Percentiles rank a stretch among this genome's conserved stretches.
Conservation (phyloP, 257 asterid species). For the Henckelia pumila region DNA sequence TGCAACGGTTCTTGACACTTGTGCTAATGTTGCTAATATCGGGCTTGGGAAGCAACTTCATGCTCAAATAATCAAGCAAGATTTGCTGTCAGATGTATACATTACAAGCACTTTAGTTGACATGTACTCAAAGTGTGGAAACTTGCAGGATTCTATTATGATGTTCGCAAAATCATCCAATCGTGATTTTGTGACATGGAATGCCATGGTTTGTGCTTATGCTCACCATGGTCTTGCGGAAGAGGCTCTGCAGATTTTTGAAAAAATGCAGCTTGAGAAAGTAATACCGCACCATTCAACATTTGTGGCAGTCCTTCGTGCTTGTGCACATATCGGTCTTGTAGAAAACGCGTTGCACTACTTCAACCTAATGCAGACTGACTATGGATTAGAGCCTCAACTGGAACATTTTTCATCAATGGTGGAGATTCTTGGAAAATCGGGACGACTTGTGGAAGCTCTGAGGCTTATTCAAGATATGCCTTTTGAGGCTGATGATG, state of each 20-base stretch:
- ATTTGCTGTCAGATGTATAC: constrained; percentile 65
- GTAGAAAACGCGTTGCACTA: constrained; percentile 58
- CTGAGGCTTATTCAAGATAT: constrained; percentile 68
- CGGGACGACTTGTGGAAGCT: constrained; percentile 55
- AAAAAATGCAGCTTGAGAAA: constrained; percentile 50
- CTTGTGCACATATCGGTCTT: constrained; percentile 81
- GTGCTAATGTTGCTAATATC: constrained; percentile 78
- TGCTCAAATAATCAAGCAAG: constrained; percentile 83
- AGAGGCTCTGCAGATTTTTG: constrained; percentile 59
- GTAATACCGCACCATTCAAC: constrained; percentile 77
- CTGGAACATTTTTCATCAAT: constrained; percentile 84
- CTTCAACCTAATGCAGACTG: constrained; percentile 54
- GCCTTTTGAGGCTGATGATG: constrained; percentile 82
- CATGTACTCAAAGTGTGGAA: constrained; percentile 93
- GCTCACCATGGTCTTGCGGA: constrained; percentile 76
- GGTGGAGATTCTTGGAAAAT: constrained; percentile 82
- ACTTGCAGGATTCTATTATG: constrained; percentile 63
- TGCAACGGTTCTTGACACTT: constrained; percentile 83
- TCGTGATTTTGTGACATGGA: constrained; percentile 85
- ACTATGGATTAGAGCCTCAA: constrained; percentile 62
- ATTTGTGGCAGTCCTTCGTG: constrained; percentile 84
- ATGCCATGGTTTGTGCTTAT: constrained; percentile 74
- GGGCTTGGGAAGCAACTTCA: constrained; percentile 92
- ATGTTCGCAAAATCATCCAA: constrained; percentile 65
- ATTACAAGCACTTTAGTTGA: constrained; percentile 86